phyloP scores from a whole-genome alignment of 2,329 filamentous ascomycete species.

The Fusarium palustre region DNA sequence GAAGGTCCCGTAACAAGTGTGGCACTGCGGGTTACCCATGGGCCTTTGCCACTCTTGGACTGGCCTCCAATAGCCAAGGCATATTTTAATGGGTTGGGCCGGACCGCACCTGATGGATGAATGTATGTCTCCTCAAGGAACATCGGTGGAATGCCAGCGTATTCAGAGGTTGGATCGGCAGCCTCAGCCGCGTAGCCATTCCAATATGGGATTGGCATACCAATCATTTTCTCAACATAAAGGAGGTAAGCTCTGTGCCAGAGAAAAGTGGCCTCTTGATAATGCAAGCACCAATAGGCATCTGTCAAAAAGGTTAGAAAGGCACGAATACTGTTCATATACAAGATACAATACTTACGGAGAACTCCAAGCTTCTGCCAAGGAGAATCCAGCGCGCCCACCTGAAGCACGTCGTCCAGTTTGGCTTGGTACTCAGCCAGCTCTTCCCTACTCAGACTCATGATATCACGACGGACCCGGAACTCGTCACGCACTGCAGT shows the following conservation, averaged over 20 bases:
- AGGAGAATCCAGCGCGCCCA: slow-evolving; percentile 1
- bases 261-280: slow-evolving; percentile 19
- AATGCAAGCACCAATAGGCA: slow-evolving; percentile 23
- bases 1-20: neutral
- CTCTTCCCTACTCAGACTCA: slow-evolving; percentile 15
- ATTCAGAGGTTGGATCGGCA: neutral
- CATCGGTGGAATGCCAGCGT: slow-evolving; percentile 9
- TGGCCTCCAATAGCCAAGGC: slow-evolving; percentile 5
- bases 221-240: slow-evolving; percentile 21
- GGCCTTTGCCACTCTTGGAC: slow-evolving; percentile 1
- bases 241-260: slow-evolving; percentile 18
- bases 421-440: slow-evolving; percentile 10
- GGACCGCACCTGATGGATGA: neutral
- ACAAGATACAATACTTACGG: neutral
- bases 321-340: neutral
- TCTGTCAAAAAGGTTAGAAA: neutral
- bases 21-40: slow-evolving; percentile 6
- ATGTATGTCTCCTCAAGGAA: neutral
- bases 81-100: slow-evolving; percentile 14
- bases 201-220: slow-evolving; percentile 18
- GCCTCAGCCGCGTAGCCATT: slow-evolving; percentile 10
- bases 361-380: slow-evolving; percentile 18
- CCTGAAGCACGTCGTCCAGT: slow-evolving; percentile 11
- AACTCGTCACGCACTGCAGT: neutral
- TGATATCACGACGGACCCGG: slow-evolving; percentile 12